Evolutionary conservation across 768 basidiomycete species (phyloP).

Genomic region (Leccinum longicurvipes): DNA sequence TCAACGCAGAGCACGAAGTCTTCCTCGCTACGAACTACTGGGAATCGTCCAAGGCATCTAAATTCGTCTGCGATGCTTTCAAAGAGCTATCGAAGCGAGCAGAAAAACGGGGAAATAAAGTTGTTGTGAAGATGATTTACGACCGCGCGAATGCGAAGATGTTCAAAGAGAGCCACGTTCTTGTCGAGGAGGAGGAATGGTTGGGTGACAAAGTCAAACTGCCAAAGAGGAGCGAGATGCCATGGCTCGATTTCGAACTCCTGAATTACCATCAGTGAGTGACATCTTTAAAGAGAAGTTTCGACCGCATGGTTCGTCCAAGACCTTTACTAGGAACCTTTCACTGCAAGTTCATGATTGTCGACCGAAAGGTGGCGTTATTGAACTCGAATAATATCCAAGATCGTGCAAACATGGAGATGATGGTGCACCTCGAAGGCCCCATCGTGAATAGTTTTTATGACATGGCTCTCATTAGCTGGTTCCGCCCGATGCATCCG

Average conservation of each 20-base stretch:
- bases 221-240: constrained; percentile 53
- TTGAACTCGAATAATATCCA: constrained; percentile 71
- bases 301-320: constrained; percentile 1
- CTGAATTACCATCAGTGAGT: constrained; percentile 48
- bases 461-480: constrained; percentile 64
- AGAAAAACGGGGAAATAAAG: constrained; percentile 41
- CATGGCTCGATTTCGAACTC: constrained; percentile 58
- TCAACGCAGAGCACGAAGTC: constrained; percentile 59
- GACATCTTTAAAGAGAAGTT: not conserved
- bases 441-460: constrained; percentile 67
- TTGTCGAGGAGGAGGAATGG: constrained; percentile 46
- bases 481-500: constrained; percentile 48
- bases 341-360: constrained; percentile 67
- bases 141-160: constrained; percentile 64
- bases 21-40: constrained; percentile 67
- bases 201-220: constrained; percentile 43
- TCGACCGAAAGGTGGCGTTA: constrained; percentile 64
- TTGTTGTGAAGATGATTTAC: constrained; percentile 67
- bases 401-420: constrained; percentile 49
- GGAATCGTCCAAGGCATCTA: constrained; percentile 50
- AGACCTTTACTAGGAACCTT: constrained; percentile 61
- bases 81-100: constrained; percentile 49
- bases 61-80: constrained; percentile 48
- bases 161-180: constrained; percentile 40
- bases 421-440: constrained; percentile 71